Evolutionary conservation across 495 filamentous ascomycete genomes (phyloP), one percentile per base, ranked within the genome.

Genomic region (Penicillium flavigenum): DNA sequence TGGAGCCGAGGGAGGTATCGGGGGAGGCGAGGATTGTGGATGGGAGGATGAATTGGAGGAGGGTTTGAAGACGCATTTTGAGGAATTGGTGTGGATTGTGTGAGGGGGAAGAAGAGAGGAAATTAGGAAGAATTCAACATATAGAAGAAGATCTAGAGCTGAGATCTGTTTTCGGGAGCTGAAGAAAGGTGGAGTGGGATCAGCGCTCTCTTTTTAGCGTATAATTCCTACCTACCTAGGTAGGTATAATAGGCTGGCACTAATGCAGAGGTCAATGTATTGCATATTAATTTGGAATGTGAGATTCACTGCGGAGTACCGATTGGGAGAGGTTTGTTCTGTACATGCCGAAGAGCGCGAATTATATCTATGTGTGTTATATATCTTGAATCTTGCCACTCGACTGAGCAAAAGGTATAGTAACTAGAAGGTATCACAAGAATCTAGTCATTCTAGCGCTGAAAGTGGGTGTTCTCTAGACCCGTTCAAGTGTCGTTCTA

Each of bases 31-130:
- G 22, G 39, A 63, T 34, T 44, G 54, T 41, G 22, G 64, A 20
- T 29, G 55, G 19, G n/a, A 58, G 34, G 46, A 74, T 11, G 55
- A 61, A 27, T 56, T 67, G 20, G 24, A 60, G 31, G 59, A 68
- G 17, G 53, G 48, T 67, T 55, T 41, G 59, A 48, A 56, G 46
- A 17, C 51, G 66, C 66, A 69, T 69, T 32, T 31, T 63, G 54
- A 48, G 29, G 45, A 5, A 4, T 42, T 20, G 16, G n/a, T n/a
- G n/a, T 54, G n/a, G n/a, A 29, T 36, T 39, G 36, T 47, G 27
- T 9, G 36, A 24, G 22, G 22, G 41, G 7, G 24, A 29, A 7
- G 26, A 9, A 29, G 7, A 31, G 31, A 26, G 9, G 31, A 8
- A n/a, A 11, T 5, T 22, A 14, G 17, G 10, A 26, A 19, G 22